Percentiles rank a stretch among this genome's conserved stretches.
phyloP scores from a whole-genome alignment of 2,329 filamentous ascomycete species.

The Boeremia lycopersici region DNA sequence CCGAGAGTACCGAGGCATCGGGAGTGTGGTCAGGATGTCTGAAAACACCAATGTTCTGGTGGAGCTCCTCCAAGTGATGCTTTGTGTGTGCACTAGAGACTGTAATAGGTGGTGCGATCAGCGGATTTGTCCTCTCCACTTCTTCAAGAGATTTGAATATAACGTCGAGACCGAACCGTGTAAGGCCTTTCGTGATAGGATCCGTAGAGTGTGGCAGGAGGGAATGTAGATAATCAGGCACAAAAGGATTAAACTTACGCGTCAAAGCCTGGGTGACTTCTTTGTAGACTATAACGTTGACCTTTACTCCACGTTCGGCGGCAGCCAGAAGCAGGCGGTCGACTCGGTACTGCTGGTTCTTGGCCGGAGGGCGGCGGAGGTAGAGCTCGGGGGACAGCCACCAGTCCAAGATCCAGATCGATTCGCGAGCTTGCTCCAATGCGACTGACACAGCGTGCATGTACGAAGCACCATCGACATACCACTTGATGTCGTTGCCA shows the following conservation, averaged over 20 bases:
- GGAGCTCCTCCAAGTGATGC: slow-evolving; percentile 74
- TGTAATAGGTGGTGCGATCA: slow-evolving; percentile 53
- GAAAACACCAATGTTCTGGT: slow-evolving; percentile 86
- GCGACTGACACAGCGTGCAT: slow-evolving; percentile 85
- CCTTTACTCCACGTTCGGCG: slow-evolving; percentile 80
- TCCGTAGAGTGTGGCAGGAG: slow-evolving; percentile 51
- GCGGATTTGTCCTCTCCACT: slow-evolving; percentile 52
- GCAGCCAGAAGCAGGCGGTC: slow-evolving; percentile 83
- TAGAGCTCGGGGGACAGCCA: slow-evolving; percentile 91
- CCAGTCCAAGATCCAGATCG: slow-evolving; percentile 86
- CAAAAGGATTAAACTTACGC: slow-evolving; percentile 62
- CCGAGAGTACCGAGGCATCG: slow-evolving; percentile 69
- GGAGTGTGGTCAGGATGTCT: slow-evolving; percentile 88
- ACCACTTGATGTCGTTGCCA: slow-evolving; percentile 82
- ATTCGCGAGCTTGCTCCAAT: slow-evolving; percentile 75
- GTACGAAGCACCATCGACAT: slow-evolving; percentile 74
- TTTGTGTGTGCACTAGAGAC: slow-evolving; percentile 78
- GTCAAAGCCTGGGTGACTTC: slow-evolving; percentile 79
- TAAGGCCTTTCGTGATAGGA: slow-evolving; percentile 48
- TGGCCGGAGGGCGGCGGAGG: slow-evolving; percentile 78
- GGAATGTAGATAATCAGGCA: slow-evolving; percentile 53
- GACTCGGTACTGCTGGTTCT: slow-evolving; percentile 81
- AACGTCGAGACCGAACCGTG: slow-evolving; percentile 50
- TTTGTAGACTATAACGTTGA: slow-evolving; percentile 91
- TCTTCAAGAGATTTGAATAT: slow-evolving; percentile 54